Conservation (phyloP, 441 rosid genomes). For the Brassica balearica region DNA sequence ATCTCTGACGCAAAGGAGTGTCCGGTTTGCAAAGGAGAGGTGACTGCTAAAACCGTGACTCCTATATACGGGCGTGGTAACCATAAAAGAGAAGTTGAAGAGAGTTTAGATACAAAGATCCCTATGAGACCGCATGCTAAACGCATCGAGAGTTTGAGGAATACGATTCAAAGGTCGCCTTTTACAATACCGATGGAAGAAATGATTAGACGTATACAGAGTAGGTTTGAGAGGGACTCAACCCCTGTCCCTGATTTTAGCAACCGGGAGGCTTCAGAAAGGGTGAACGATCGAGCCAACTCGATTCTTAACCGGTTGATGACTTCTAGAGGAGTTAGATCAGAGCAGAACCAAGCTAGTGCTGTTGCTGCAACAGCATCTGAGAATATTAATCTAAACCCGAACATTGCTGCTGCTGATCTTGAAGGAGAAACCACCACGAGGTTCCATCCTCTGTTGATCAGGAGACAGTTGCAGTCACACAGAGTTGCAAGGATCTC, state of each 20-base stretch:
- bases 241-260: conserved; percentile 60
- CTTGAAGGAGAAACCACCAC: conserved; percentile 60
- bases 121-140: conserved; percentile 80
- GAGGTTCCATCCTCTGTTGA: conserved; percentile 53
- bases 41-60: conserved; percentile 69
- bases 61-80: conserved; percentile 93
- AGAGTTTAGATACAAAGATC: conserved; percentile 70
- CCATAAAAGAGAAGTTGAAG: conserved; percentile 60
- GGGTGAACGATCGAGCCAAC: conserved; percentile 54
- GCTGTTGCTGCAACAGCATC: conserved; percentile 43
- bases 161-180: conserved; percentile 70
- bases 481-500: conserved; percentile 57
- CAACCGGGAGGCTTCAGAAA: conserved; percentile 55
- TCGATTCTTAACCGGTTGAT: conserved; percentile 64
- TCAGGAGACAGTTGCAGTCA: conserved; percentile 67
- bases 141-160: conserved; percentile 91
- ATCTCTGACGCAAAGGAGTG: conserved; percentile 89
- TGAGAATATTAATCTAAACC: conserved; percentile 62
- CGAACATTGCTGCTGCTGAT: conserved; percentile 54
- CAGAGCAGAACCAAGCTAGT: conserved; percentile 61
- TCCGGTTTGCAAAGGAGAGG: conserved; percentile 96
- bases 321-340: conserved; percentile 70
- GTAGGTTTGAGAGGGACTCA: conserved; percentile 77
- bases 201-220: conserved; percentile 86
- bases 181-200: conserved; percentile 80